These are phyloP conservation scores for Fusarium palustre DNA, from an alignment of 2,329 filamentous ascomycete species.

Conservation along the genomic window DNA sequence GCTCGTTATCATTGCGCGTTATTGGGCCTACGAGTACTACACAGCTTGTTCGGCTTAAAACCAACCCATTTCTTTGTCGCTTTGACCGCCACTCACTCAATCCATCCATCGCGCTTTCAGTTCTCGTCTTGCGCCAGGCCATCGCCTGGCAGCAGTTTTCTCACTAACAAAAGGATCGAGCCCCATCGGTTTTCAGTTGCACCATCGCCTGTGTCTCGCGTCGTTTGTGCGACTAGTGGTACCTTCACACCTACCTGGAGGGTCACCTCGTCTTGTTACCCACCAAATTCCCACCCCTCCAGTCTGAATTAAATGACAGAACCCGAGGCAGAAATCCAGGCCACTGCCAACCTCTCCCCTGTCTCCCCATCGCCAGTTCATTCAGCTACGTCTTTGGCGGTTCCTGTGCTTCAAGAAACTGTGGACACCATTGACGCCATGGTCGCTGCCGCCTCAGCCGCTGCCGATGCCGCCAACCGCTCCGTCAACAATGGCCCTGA, in stretches of 20 bases:
- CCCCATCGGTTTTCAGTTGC: conserved; percentile 33
- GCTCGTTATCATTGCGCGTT: conserved; percentile 11
- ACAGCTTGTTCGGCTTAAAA: conserved; percentile 15
- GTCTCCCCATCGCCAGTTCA: conserved; percentile 63
- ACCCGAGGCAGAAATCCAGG: conserved; percentile 59
- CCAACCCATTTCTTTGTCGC: conserved; percentile 7
- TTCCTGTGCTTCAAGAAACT: conserved; percentile 64
- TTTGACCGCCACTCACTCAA: conserved; percentile 32
- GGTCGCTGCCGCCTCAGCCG: conserved; percentile 53
- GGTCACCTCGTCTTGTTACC: conserved; percentile 30
- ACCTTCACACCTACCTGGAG: conserved; percentile 11
- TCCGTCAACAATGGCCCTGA: conserved; percentile 47
- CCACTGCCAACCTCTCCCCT: conserved; percentile 65
- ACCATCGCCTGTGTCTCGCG: conserved; percentile 31
- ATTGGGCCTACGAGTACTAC: conserved; percentile 4
- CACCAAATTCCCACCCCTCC: conserved; percentile 27
- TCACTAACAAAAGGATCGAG: conserved; percentile 39
- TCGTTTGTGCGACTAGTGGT: conserved; percentile 38
- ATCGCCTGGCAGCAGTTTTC: conserved; percentile 33
- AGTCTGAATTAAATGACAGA: conserved; percentile 58
- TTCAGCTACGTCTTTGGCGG: conserved; percentile 59
- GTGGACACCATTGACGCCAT: conserved; percentile 64
- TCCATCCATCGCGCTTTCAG: conserved; percentile 25
- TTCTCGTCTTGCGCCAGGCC: conserved; percentile 36
- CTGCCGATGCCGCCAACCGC: conserved; percentile 47